Evolutionary conservation across 2,329 filamentous ascomycete genomes (phyloP).

Genomic region (Scedosporium apiospermum): DNA sequence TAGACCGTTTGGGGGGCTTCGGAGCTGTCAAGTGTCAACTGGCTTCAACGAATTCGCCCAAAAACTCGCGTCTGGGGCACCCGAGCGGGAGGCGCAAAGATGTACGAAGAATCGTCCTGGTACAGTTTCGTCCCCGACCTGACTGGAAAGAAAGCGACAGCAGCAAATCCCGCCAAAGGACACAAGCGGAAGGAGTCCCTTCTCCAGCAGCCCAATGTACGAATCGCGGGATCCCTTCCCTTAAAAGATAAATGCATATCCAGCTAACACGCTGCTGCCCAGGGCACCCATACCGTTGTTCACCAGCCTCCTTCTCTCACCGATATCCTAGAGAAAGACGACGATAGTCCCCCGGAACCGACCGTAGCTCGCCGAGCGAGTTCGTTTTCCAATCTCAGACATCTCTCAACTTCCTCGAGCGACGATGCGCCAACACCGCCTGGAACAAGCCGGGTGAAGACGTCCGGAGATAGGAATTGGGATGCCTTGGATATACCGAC

Average conservation of each 20-base stretch:
- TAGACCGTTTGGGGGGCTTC: background rate
- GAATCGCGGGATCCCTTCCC: slow-evolving; percentile 13
- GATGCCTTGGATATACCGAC: background rate
- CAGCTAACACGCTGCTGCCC: background rate
- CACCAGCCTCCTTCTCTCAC: slow-evolving; percentile 4
- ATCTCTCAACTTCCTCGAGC: background rate
- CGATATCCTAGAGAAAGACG: slow-evolving; percentile 25
- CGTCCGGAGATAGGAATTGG: background rate
- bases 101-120: slow-evolving; percentile 74
- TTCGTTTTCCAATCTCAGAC: slow-evolving; percentile 31
- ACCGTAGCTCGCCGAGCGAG: slow-evolving; percentile 57
- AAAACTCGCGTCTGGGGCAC: background rate
- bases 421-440: background rate
- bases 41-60: background rate
- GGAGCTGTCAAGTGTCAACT: background rate
- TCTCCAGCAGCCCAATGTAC: slow-evolving; percentile 55
- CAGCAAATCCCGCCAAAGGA: slow-evolving; percentile 27
- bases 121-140: slow-evolving; percentile 65
- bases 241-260: slow-evolving; percentile 7
- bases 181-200: slow-evolving; percentile 63
- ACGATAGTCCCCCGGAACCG: slow-evolving; percentile 55
- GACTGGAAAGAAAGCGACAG: slow-evolving; percentile 36
- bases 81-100: slow-evolving; percentile 23
- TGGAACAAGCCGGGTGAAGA: background rate
- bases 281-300: background rate